These are phyloP conservation scores for Claviceps humidiphila DNA, from an alignment of 2,329 filamentous ascomycete genomes.

Conservation along the genomic window DNA sequence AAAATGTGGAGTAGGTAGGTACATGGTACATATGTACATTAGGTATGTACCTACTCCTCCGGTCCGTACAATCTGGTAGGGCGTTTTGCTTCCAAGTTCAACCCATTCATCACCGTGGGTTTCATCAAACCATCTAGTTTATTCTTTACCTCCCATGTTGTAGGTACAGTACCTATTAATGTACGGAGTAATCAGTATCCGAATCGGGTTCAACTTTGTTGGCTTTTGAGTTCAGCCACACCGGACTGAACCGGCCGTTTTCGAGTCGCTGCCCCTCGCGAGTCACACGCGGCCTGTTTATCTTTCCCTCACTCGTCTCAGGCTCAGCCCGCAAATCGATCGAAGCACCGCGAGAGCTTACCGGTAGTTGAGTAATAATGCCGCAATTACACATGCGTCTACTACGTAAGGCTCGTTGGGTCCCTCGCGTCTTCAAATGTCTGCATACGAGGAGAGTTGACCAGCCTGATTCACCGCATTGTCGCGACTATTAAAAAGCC, in stretches of 20 bases:
- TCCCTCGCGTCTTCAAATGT: not conserved
- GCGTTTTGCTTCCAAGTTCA: too few relatives aligned
- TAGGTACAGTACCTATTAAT: too few relatives aligned
- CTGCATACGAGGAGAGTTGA: not conserved
- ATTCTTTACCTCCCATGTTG: too few relatives aligned
- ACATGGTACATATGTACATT: too few relatives aligned
- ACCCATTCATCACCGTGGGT: too few relatives aligned
- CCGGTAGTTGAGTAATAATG: too few relatives aligned
- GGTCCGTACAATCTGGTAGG: too few relatives aligned
- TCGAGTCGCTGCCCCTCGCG: not conserved
- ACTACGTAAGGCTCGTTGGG: not conserved
- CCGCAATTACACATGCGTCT: not conserved
- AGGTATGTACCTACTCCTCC: too few relatives aligned
- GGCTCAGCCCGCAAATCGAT: not conserved
- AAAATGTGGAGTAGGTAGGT: too few relatives aligned
- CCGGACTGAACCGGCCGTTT: not conserved
- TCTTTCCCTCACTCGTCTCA: not conserved
- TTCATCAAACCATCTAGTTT: too few relatives aligned
- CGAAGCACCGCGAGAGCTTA: not conserved
- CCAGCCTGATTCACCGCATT: not conserved
- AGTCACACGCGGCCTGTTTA: not conserved
- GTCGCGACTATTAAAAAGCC: not conserved
- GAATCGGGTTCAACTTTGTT: not conserved
- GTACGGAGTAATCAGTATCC: too few relatives aligned
- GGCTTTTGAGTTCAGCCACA: not conserved